phyloP scores from a whole-genome alignment of 768 basidiomycete genomes.

The Cystobasidiopsis lactophilus region DNA sequence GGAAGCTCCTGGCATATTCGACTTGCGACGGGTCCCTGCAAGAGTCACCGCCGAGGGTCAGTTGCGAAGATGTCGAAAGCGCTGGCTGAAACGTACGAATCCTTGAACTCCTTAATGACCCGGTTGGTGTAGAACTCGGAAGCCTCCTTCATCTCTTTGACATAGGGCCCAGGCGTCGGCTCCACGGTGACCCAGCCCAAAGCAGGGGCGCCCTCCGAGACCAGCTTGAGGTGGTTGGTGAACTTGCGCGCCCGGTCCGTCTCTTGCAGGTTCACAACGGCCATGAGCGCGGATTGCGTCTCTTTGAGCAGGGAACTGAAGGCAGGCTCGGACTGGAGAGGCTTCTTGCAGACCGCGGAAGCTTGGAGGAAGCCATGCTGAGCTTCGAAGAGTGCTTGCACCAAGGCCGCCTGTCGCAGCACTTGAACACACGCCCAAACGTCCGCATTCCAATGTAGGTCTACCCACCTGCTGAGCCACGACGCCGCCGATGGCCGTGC shows the following conservation, averaged over 20 bases:
- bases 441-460: not conserved
- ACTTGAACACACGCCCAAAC: not conserved
- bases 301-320: constrained; percentile 42
- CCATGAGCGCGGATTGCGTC: constrained; percentile 47
- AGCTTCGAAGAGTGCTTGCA: constrained; percentile 44
- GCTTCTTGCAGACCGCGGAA: constrained; percentile 56
- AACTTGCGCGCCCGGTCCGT: constrained; percentile 56
- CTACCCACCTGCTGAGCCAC: constrained; percentile 60
- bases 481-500: constrained; percentile 44
- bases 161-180: constrained; percentile 55
- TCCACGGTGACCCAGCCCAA: constrained; percentile 71
- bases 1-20: constrained; percentile 64
- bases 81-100: constrained; percentile 53
- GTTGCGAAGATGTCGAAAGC: too few relatives aligned
- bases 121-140: constrained; percentile 71
- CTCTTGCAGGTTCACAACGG: constrained; percentile 61
- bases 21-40: constrained; percentile 63
- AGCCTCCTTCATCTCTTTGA: constrained; percentile 67
- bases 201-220: constrained; percentile 59
- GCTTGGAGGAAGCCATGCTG: constrained; percentile 47
- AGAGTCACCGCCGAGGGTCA: not conserved
- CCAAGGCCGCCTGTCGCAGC: constrained; percentile 37
- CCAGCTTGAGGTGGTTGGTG: constrained; percentile 52
- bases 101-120: constrained; percentile 78
- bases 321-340: constrained; percentile 28